Evolutionary conservation across 257 asterid species (phyloP), one percentile per base, ranked within the genome.

Genomic region (Cynanchum wilfordii): DNA sequence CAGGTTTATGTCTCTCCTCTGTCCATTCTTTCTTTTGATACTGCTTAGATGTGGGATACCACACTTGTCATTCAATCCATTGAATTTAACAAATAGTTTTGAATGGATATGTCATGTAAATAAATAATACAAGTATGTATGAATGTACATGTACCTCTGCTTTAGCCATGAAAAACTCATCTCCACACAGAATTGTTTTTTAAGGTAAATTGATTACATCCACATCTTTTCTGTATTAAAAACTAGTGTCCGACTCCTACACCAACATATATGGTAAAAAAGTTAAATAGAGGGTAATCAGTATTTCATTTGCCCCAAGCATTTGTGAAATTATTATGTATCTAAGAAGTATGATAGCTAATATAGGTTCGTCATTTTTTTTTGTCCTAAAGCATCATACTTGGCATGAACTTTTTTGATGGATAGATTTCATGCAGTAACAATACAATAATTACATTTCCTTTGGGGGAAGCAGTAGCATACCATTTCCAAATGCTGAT

Each of bases 1-100:
- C 71, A 66, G 72, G 27, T 45, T 42, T 24, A n/a, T 42, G 73
- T 54, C 54, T 36, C 74, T 52, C 52, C 74, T 38, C 52, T 16
- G 38, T 1, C 30, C 13, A 17, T 2, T 38, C 25, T 16, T 7
- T 33, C 68, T 17, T 6, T 8, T 8, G 15, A 30, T 17, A 17
- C 68, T 33, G 45, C 68, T 62, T 1, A 7, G 15, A 8, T 33
- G 68, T 62, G 68, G 68, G 68, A 62, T 62, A 33, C 67, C 24
- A 62, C 24, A 62, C 67, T 62, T 15, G 22, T 16, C 5, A 15
- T 62, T 1, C 25, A 30, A 15, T 59, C 38, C 20, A 59, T 13
- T 59, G 66, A 59, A 60, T 29, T 17, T 30, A 52, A 11, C 66
- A 29, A 59, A 15, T 6, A 60, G 44, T 60, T 20, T 30, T 60